Conservation (phyloP, 1,284 basidiomycete genomes). For the Apiotrichum sp. region DNA sequence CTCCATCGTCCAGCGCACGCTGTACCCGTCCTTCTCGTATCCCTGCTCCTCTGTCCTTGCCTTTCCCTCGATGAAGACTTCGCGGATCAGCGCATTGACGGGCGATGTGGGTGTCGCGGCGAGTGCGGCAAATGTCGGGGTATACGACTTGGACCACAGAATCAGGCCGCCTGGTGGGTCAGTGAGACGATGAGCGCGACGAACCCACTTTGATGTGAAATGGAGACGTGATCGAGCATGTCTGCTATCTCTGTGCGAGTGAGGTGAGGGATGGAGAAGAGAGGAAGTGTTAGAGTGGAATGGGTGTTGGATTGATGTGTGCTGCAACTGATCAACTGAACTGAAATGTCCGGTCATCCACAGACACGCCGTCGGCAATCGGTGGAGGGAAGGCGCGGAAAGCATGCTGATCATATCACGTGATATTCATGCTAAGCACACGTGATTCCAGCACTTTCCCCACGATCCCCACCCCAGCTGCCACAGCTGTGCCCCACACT, state of each 20-base stretch:
- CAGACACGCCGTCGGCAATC: too few species aligned
- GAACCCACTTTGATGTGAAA: constrained; percentile 71
- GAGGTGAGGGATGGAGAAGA: too few species aligned
- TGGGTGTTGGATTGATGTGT: too few species aligned
- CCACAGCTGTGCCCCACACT: too few species aligned
- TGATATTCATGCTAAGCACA: too few species aligned
- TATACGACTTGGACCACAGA: constrained; percentile 87
- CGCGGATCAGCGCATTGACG: constrained; percentile 80
- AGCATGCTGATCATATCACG: too few species aligned
- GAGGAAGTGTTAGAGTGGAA: too few species aligned
- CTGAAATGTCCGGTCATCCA: too few species aligned
- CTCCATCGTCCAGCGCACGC: constrained; percentile 84
- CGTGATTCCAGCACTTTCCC: too few species aligned
- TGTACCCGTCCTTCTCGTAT: constrained; percentile 86
- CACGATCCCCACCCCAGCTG: too few species aligned
- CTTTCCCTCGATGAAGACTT: constrained; percentile 76
- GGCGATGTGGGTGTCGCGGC: constrained; percentile 74
- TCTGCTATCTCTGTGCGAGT: neutral
- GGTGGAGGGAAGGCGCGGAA: too few species aligned
- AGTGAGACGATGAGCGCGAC: neutral
- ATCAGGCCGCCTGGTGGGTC: constrained; percentile 68
- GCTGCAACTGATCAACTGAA: too few species aligned
- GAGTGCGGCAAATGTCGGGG: constrained; percentile 68
- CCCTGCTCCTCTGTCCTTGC: constrained; percentile 55
- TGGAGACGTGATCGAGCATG: constrained; percentile 85